A percentile compares a stretch with the other conserved stretches of the same genome.
phyloP scores from a whole-genome alignment of 495 filamentous ascomycete genomes.

The Lepraria neglecta region DNA sequence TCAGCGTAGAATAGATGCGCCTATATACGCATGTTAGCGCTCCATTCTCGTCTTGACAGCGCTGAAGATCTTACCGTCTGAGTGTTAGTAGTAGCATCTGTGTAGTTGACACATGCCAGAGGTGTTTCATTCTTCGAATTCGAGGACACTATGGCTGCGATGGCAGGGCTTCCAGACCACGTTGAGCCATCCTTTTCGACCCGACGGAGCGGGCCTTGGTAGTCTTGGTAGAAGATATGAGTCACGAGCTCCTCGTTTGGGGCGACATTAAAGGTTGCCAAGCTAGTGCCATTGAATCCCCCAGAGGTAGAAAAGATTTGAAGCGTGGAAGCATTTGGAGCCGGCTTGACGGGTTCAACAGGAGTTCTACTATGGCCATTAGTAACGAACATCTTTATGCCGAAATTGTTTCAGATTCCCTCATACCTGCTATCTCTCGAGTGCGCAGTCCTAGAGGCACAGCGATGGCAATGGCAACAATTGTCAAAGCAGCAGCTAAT shows the following conservation, averaged over 20 bases:
- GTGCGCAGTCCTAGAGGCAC: conserved; percentile 3
- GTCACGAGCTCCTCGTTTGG: not conserved
- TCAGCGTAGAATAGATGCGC: conserved; percentile 11
- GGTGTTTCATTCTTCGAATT: conserved; percentile 10
- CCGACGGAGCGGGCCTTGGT: not conserved
- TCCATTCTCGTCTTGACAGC: not conserved
- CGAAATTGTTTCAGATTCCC: not conserved
- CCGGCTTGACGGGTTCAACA: not conserved
- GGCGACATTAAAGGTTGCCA: not conserved
- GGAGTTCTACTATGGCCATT: not conserved
- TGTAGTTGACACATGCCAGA: conserved; percentile 11
- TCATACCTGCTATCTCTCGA: conserved; percentile 6
- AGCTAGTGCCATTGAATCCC: conserved; percentile 16
- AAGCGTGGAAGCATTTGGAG: not conserved
- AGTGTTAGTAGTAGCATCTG: not conserved
- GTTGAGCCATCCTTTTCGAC: conserved; percentile 2
- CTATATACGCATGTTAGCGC: not conserved
- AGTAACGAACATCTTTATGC: not conserved
- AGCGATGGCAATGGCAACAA: conserved; percentile 8
- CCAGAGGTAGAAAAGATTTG: conserved; percentile 11
- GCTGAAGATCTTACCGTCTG: not conserved
- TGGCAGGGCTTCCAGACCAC: conserved; percentile 6
- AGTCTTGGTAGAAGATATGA: conserved; percentile 12
- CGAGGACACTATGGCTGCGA: not conserved
- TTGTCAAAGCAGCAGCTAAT: not conserved